Evolutionary conservation across 2,329 filamentous ascomycete genomes (phyloP).

Genomic region (Botrytis sinoallii): DNA sequence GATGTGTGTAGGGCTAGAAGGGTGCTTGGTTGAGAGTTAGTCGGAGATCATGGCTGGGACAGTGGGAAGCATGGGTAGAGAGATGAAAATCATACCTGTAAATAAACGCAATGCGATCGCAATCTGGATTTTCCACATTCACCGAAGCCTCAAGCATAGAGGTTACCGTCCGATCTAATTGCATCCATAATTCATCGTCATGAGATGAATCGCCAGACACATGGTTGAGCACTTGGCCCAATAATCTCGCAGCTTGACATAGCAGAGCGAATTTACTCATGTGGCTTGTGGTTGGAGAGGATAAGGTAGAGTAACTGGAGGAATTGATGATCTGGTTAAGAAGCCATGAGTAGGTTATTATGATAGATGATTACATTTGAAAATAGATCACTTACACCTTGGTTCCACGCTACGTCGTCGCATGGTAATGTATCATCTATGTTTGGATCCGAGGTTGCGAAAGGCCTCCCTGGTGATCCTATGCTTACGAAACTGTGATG

Average conservation of each 20-base stretch:
- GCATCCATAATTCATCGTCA: not conserved
- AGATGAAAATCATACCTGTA: not conserved
- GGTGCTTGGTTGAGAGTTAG: not conserved
- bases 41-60: not conserved
- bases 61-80: not conserved
- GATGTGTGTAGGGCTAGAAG: not conserved
- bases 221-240: not conserved
- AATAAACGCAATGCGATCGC: not conserved
- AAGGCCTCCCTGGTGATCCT: not conserved
- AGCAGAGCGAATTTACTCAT: not conserved
- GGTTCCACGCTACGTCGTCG: not conserved
- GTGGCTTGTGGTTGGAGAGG: not conserved
- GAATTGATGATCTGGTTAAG: not conserved
- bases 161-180: not conserved
- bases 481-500: not conserved
- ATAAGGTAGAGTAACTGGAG: not conserved
- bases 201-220: not conserved
- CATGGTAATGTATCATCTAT: not conserved
- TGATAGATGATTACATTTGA: not conserved
- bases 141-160: not conserved
- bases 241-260: not conserved
- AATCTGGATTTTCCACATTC: not conserved
- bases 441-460: not conserved
- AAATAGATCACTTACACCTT: not conserved
- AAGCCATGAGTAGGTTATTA: not conserved